Base-by-base conservation (phyloP, 495 filamentous ascomycete genomes). In the Podospora anserina region DNA sequence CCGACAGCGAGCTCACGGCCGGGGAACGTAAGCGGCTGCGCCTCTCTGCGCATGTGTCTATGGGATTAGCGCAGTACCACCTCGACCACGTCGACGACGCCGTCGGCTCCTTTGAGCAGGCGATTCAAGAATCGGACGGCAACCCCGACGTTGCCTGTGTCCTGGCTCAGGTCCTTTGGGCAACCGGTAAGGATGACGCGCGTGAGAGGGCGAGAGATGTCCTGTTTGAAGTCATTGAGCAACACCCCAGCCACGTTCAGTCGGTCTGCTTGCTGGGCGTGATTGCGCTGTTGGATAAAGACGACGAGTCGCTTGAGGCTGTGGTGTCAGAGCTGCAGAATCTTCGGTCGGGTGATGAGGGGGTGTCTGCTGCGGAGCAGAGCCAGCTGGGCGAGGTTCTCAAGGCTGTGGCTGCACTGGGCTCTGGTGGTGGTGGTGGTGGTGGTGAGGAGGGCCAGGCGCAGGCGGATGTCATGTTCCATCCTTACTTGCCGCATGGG, bases 161-260 rank as follows among this genome's bases (percentile, higher is more conserved):
- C 18, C 84, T 98, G 9, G 90, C 93, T 2, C 91, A 98, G 75
- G 89, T 97, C 3, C 84, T 98, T 5, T 99, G 94, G 93, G 93
- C 92, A 3, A 94, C 91, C 74, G 94, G 92, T 27, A 88, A 88
- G 1, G 87, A 90, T 7, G 87, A 90, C 15, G 90, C 93, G 61
- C 84, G 88, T 55, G 85, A 84, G 56, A 86, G 92, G 66, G 92
- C 94, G 15, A 85, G 91, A 5, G 88, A 96, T 61, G 86, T 95
- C 67, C 79, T 98, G 23, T 92, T 96, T 71, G 88, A 88, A 16
- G 81, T 89, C 63, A 88, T 96, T 18, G 90, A 93, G 72, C 83
- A 74, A 23, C 78, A 90, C 64, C 87, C 90, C 0, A 85, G 87
- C 4, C 94, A 98, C 72, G 82, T 95, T 7, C 89, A 88, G 53